Base-by-base conservation (phyloP, 2,329 filamentous ascomycete genomes). In the Stemphylium lycopersici region DNA sequence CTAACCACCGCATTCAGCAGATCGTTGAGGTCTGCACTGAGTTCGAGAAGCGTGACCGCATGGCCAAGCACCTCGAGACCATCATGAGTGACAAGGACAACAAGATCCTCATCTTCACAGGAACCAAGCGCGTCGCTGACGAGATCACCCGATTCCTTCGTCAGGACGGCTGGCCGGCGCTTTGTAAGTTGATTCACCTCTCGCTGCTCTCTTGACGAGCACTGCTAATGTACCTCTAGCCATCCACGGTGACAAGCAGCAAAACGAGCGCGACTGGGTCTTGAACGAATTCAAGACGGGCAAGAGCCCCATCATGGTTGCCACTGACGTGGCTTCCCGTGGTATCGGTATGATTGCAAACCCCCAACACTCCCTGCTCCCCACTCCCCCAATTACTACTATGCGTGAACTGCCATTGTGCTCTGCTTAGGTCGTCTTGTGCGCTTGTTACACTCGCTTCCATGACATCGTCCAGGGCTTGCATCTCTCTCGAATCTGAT, bases 291-390 rank as follows among this genome's bases (percentile, higher is more conserved):
- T 99, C 87, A 99, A 98, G 88, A 91, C 90, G 65, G 93, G 92
- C 81, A 97, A 98, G 85, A 96, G 92, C 82, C 95, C 95, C 76
- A 96, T 99, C 87, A 96, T 99, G 93, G 95, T 99, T 82, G 95
- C 95, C 81, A 99, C 95, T 66, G 95, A 98, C 76, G 95, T 99
- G 81, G 95, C 95, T 81, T 98, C 95, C 76, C 95, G 95, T 93
- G 95, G 95, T 91, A 97, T 99, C 82, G 95, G 95, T 97, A 96
- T 96, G 92, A 93, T 90, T 86, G 82, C 84, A 80, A 81, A 80
- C 77, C 79, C 80, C 77, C 78, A 73, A 73, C 69, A 72, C 71
- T 72, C 72, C 72, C 70, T 62, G 68, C 70, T 66, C 63, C 60
- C 66, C 61, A 71, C 61, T 77, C 61, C 62, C 66, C 67, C 68